Evolutionary conservation across 371 early-diverging fungal species (phyloP).

Genomic region (Mortierella sp.): DNA sequence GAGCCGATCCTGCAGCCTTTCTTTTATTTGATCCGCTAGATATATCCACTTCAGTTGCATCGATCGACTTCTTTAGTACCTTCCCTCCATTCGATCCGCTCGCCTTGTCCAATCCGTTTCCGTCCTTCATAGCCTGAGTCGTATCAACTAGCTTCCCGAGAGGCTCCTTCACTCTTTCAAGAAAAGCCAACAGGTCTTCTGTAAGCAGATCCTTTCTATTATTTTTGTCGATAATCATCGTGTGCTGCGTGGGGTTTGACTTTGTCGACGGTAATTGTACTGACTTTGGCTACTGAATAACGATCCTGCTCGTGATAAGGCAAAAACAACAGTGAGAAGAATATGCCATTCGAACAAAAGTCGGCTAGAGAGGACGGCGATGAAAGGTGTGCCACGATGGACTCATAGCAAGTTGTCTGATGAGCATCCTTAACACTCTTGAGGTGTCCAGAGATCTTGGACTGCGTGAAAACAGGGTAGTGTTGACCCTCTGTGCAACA

Average conservation of each 20-base stretch:
- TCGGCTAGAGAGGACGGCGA: neutral
- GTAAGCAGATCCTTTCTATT: neutral
- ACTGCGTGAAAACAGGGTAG: slow-evolving; percentile 3
- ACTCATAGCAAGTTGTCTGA: neutral
- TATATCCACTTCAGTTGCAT: neutral
- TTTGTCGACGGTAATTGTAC: neutral
- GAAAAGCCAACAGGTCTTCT: neutral
- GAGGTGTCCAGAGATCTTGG: neutral
- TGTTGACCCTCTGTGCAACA: slow-evolving; percentile 5
- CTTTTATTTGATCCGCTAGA: neutral
- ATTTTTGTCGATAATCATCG: slow-evolving; percentile 1
- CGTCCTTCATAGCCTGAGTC: neutral
- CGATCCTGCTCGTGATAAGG: neutral
- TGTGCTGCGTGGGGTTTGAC: neutral
- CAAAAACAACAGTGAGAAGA: slow-evolving; percentile 6
- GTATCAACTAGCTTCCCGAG: neutral
- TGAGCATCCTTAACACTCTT: neutral
- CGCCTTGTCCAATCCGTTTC: neutral
- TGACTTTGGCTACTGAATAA: neutral
- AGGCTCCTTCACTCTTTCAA: neutral
- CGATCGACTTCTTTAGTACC: neutral
- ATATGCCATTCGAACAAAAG: slow-evolving; percentile 2
- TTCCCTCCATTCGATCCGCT: neutral
- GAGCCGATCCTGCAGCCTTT: neutral
- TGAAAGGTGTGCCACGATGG: neutral